These are phyloP conservation scores for Athelia sp. DNA, from an alignment of 1,284 basidiomycete genomes.

Conservation along the genomic window DNA sequence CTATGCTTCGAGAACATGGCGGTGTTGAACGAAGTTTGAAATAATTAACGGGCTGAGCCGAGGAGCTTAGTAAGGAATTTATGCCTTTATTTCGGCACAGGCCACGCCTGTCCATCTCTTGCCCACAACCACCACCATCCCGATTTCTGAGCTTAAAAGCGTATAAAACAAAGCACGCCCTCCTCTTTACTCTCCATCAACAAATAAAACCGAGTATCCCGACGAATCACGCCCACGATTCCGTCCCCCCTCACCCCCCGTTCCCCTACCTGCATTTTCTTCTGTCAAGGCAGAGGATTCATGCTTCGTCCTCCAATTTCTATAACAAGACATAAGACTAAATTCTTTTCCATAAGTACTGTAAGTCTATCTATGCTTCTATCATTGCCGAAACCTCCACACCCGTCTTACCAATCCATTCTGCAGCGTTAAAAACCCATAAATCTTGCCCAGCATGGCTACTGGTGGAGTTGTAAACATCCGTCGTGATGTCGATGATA, in stretches of 20 bases:
- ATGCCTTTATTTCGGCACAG: too few relatives aligned
- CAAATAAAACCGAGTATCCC: background rate
- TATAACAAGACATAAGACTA: constrained; percentile 61
- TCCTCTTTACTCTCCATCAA: background rate
- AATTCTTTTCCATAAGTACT: constrained; percentile 51
- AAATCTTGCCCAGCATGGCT: constrained; percentile 76
- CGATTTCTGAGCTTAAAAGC: background rate
- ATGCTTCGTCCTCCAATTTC: constrained; percentile 83
- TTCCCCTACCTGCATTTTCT: constrained; percentile 48
- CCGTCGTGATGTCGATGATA: constrained; percentile 96
- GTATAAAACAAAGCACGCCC: background rate
- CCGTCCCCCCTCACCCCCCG: constrained; percentile 45
- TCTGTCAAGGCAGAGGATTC: constrained; percentile 80
- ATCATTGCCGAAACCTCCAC: background rate
- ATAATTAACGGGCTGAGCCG: too few relatives aligned
- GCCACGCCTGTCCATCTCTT: too few relatives aligned
- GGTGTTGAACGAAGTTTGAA: too few relatives aligned
- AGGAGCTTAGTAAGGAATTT: too few relatives aligned
- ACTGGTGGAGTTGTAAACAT: constrained; percentile 87
- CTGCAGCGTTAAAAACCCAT: constrained; percentile 47
- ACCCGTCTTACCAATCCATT: background rate
- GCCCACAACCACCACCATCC: constrained; percentile 1
- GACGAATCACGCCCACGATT: constrained; percentile 47
- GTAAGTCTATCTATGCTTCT: constrained; percentile 35
- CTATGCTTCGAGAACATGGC: too few relatives aligned